Evolutionary conservation across 208 protist species (phyloP).

Genomic region (Trypanosomatidae sp.): DNA sequence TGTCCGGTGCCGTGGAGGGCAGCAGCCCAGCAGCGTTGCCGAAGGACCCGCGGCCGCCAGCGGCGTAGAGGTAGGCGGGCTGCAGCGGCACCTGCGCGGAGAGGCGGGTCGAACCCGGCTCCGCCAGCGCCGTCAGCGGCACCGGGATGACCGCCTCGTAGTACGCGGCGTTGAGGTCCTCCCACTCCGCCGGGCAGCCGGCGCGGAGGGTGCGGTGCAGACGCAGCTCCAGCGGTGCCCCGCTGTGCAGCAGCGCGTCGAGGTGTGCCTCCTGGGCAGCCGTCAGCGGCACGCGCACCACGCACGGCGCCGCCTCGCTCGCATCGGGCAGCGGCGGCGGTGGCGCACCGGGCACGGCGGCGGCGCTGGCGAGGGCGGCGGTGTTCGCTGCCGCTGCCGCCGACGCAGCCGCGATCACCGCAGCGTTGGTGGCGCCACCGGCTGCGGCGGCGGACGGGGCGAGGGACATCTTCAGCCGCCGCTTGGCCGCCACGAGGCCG

Average conservation of each 20-base stretch:
- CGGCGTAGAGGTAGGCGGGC: too few relatives aligned
- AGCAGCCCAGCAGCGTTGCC: too few relatives aligned
- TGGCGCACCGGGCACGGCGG: slow-evolving; percentile 17
- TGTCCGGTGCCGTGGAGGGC: too few relatives aligned
- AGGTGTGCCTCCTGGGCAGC: slow-evolving; percentile 48
- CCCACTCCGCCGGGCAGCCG: slow-evolving; percentile 76
- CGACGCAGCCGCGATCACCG: slow-evolving; percentile 1
- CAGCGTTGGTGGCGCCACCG: neutral
- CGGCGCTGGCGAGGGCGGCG: too few relatives aligned
- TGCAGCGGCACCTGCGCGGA: slow-evolving; percentile 38
- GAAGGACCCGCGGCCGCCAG: too few relatives aligned
- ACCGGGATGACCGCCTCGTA: slow-evolving; percentile 66
- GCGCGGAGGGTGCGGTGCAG: slow-evolving; percentile 65
- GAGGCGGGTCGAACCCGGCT: slow-evolving; percentile 62
- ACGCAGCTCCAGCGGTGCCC: slow-evolving; percentile 50
- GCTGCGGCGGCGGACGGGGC: neutral
- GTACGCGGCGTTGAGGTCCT: slow-evolving; percentile 74
- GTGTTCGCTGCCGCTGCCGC: slow-evolving; percentile 8
- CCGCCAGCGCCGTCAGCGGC: slow-evolving; percentile 41
- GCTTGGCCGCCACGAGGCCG: slow-evolving; percentile 11
- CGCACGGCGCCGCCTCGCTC: slow-evolving; percentile 58
- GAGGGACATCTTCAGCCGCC: slow-evolving; percentile 10
- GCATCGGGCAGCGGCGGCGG: slow-evolving; percentile 43
- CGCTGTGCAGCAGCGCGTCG: slow-evolving; percentile 40
- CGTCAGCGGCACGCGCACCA: slow-evolving; percentile 73